Base-by-base conservation (phyloP, 805 yeast genomes). In the Teunomyces lycoperdinae region DNA sequence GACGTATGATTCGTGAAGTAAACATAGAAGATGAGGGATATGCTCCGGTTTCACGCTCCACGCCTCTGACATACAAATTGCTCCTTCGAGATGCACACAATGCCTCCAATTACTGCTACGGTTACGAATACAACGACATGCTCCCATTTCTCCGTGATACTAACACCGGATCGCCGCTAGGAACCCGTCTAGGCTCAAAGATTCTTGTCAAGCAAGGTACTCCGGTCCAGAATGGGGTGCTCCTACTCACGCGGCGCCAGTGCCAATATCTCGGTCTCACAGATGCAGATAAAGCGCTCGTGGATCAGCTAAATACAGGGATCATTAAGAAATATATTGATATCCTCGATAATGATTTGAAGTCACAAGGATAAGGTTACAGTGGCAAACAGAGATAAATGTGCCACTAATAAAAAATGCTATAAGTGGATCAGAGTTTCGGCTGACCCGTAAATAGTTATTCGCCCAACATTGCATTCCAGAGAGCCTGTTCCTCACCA, bases 401-500 rank as follows among this genome's bases (percentile, higher is more conserved):
- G 24, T 20, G 24, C 24, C 24, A 20, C 24, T 20, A 20, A 20
- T 20, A 20, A 20, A 5, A 20, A 20, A 40, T 44, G 44, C 34
- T 32, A 32, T 27, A 33, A 20, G 30, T 24, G 36, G 30, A 32
- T 24, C 30, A 20, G 35, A 31, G 29, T 42, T 24, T 32, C 44
- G n/a, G 29, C 17, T 28, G 43, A 40, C 20, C 44, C 43, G 16
- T 28, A 13, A 49, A 44, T 60, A 54, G 67, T 63, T 62, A 65
- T 62, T 60, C 57, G 34, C 53, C 58, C 45, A 79, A 63, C 43
- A 87, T 64, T 44, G 80, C 56, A 17, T 83, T 84, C 97, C 97
- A 90, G 44, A 90, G 74, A 0, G 84, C 95, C 49, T 76, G 71
- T 57, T 84, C 89, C 46, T 84, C 78, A 42, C 80, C 79, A 67